Evolutionary conservation across 2,329 filamentous ascomycete genomes (phyloP), one percentile per base, ranked within the genome.

Genomic region (Plectosphaerella sp.): DNA sequence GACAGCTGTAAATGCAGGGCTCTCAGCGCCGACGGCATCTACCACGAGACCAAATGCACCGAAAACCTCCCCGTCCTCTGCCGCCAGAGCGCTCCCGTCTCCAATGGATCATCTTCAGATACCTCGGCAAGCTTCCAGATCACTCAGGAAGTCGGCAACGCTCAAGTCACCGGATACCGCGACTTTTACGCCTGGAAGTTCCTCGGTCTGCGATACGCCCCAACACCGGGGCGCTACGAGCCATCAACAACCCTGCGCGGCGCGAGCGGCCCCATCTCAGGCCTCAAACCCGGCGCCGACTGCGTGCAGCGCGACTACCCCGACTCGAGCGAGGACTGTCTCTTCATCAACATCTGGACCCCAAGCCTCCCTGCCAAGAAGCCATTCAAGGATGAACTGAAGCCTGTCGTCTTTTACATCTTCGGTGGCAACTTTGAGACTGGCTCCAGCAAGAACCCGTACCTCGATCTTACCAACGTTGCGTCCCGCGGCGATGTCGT

Each of bases 281-380:
- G 35, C 4, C 47, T 48, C 35, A n/a, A 41, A 15, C 11, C 22
- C 4, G 47, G 47, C 10, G 36, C 47, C 12, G 47, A 48, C 9
- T 48, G 47, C 35, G 7, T 48, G 20, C 47, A 48, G 18, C 47
- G 10, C 9, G 24, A 28, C 5, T 11, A 11, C 3, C 20, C 36
- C 3, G 18, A 15, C 2, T 48, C 47, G 20, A 66, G 66, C 15
- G 77, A 79, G 53, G 76, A 79, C 58, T 79, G 76, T 47, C 62
- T 79, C 41, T 71, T 71, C 37, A 63, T 74, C 45, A 79, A 79
- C 51, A 69, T 79, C 53, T 79, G 73, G 73, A 70, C 70, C 0
- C 75, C 76, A 3, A 18, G 24, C 15, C 35, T 48, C 3, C 35
- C 47, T 25, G 14, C 10, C 5, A 18, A 25, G 14, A 35, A 25